These are phyloP conservation scores for Effrenium voratum DNA, from an alignment of 73 alveolate species.

Conservation along the genomic window DNA sequence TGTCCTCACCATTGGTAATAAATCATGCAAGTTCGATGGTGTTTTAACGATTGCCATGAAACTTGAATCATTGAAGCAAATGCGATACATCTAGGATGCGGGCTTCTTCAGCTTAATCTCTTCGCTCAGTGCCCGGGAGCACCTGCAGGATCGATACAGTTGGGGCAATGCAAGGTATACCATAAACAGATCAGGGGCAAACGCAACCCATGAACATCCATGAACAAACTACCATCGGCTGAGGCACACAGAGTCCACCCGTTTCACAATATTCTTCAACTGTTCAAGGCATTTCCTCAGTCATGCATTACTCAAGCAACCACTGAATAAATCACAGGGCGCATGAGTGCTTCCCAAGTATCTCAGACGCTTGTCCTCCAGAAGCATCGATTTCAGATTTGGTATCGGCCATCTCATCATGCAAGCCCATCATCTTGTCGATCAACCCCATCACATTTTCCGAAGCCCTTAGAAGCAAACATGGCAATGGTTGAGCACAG, in stretches of 20 bases:
- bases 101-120: constrained; percentile 13
- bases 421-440: background rate
- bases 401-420: constrained; percentile 1
- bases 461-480: background rate
- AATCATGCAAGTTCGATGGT: background rate
- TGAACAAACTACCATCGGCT: background rate
- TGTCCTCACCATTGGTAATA: background rate
- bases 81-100: background rate
- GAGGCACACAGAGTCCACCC: background rate
- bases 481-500: background rate
- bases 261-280: background rate
- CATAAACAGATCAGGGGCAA: background rate
- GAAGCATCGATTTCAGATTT: constrained; percentile 10
- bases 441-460: background rate
- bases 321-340: no score
- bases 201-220: no score
- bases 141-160: background rate
- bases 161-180: background rate
- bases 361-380: background rate
- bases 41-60: background rate
- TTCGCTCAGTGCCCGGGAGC: constrained; percentile 28
- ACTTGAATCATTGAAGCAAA: background rate
- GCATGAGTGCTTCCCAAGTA: background rate
- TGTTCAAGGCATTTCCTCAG: background rate
- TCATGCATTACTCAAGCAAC: no score